phyloP scores from a whole-genome alignment of 768 basidiomycete genomes.

The Boletus vermiculosoides region DNA sequence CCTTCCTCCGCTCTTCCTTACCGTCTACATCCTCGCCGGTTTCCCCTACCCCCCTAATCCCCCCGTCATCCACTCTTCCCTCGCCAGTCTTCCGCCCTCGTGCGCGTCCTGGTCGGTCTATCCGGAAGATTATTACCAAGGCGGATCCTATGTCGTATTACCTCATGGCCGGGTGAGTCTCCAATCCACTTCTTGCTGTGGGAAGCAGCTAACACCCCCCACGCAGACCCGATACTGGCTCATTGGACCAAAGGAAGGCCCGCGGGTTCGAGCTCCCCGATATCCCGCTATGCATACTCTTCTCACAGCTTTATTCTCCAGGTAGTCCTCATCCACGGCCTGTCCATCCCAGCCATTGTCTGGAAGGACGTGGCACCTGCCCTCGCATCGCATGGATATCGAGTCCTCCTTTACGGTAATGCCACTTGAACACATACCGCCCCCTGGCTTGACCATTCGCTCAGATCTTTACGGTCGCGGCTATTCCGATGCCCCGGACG shows the following conservation, averaged over 20 bases:
- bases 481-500: slow-evolving; percentile 77
- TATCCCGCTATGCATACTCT: background rate
- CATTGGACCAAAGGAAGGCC: slow-evolving; percentile 65
- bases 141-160: slow-evolving; percentile 58
- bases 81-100: slow-evolving; percentile 56
- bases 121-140: slow-evolving; percentile 63
- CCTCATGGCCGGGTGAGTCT: slow-evolving; percentile 62
- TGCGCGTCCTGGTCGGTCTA: slow-evolving; percentile 69
- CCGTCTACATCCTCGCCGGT: slow-evolving; percentile 58
- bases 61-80: slow-evolving; percentile 51
- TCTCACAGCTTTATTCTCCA: slow-evolving; percentile 27
- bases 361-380: slow-evolving; percentile 74
- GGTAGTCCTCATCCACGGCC: slow-evolving; percentile 77
- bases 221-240: slow-evolving; percentile 73
- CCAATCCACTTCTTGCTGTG: background rate
- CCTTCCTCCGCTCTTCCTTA: slow-evolving; percentile 58
- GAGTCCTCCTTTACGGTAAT: slow-evolving; percentile 73
- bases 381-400: slow-evolving; percentile 62
- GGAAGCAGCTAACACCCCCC: slow-evolving; percentile 1
- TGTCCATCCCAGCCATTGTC: slow-evolving; percentile 72
- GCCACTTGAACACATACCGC: background rate
- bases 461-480: slow-evolving; percentile 80
- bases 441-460: background rate
- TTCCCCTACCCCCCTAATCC: slow-evolving; percentile 62
- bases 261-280: slow-evolving; percentile 45